Evolutionary conservation across 805 yeast genomes (phyloP).

Genomic region (Wickerhamiella shivajii): DNA sequence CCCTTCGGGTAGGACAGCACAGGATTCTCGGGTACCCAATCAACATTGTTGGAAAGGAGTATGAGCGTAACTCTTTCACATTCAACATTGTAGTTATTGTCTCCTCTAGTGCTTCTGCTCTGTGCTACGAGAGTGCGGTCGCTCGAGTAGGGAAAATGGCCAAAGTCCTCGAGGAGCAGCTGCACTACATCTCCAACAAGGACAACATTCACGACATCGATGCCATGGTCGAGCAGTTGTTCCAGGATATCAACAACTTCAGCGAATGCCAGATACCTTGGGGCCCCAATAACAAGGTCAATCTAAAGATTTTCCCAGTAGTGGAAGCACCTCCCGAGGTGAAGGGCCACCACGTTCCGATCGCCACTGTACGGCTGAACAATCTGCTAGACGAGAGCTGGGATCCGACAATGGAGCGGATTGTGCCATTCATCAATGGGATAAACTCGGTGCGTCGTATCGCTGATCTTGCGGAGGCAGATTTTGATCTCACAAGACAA

Average conservation of each 20-base stretch:
- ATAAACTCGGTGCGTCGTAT: conserved; percentile 68
- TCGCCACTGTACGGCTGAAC: conserved; percentile 65
- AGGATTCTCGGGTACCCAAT: conserved; percentile 83
- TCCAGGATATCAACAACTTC: conserved; percentile 84
- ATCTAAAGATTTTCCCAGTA: conserved; percentile 87
- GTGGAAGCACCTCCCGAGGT: conserved; percentile 65
- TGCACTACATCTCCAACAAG: conserved; percentile 46
- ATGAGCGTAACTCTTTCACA: conserved; percentile 81
- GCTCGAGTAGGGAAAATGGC: conserved; percentile 79
- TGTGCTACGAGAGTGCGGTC: conserved; percentile 77
- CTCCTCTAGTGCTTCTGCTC: conserved; percentile 62
- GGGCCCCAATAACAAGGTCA: conserved; percentile 77
- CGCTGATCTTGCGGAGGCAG: conserved; percentile 67
- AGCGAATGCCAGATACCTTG: conserved; percentile 93
- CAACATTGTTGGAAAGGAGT: conserved; percentile 53
- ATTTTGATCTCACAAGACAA: conserved; percentile 59
- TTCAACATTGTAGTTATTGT: conserved; percentile 91
- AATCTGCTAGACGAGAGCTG: conserved; percentile 75
- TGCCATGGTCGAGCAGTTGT: conserved; percentile 75
- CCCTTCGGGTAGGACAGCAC: conserved; percentile 55
- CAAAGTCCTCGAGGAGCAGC: conserved; percentile 79
- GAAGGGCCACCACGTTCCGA: conserved; percentile 76
- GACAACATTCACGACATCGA: conserved; percentile 42
- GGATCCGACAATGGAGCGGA: conserved; percentile 93
- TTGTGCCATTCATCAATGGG: conserved; percentile 78